These are phyloP conservation scores for Ambrosia hybrid DNA, from an alignment of 140 eudicot species.

Conservation along the genomic window DNA sequence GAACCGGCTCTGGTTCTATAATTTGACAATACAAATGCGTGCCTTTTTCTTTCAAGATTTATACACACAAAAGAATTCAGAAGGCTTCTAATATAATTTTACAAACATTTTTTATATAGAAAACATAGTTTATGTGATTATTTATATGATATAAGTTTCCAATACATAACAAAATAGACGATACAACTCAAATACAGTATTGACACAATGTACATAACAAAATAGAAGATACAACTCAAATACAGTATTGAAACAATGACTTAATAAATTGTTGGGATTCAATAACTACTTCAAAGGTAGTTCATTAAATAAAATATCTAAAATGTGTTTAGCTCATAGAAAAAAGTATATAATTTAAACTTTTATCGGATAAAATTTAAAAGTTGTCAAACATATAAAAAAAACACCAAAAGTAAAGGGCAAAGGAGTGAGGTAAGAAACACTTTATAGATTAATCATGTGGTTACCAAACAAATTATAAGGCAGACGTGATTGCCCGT, in stretches of 20 bases:
- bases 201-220: not conserved
- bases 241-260: not conserved
- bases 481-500: conserved; percentile 10
- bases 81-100: too few relatives aligned
- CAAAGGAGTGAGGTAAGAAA: conserved; percentile 11
- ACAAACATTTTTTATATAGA: too few relatives aligned
- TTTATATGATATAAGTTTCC: too few relatives aligned
- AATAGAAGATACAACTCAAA: too few relatives aligned
- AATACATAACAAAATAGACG: too few relatives aligned
- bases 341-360: not conserved
- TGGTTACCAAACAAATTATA: conserved; percentile 33
- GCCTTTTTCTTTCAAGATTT: too few relatives aligned
- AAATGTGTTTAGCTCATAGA: not conserved
- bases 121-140: too few relatives aligned
- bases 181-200: too few relatives aligned
- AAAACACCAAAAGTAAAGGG: not conserved
- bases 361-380: not conserved
- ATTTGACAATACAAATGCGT: too few relatives aligned
- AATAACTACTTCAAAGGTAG: not conserved
- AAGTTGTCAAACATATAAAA: not conserved
- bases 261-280: not conserved
- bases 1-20: too few relatives aligned
- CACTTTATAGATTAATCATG: conserved; percentile 24
- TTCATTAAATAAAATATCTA: not conserved
- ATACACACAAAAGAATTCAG: too few relatives aligned